These are phyloP conservation scores for Amborella trichopoda DNA, from an alignment of 164 flowering plant genomes.

Conservation along the genomic window DNA sequence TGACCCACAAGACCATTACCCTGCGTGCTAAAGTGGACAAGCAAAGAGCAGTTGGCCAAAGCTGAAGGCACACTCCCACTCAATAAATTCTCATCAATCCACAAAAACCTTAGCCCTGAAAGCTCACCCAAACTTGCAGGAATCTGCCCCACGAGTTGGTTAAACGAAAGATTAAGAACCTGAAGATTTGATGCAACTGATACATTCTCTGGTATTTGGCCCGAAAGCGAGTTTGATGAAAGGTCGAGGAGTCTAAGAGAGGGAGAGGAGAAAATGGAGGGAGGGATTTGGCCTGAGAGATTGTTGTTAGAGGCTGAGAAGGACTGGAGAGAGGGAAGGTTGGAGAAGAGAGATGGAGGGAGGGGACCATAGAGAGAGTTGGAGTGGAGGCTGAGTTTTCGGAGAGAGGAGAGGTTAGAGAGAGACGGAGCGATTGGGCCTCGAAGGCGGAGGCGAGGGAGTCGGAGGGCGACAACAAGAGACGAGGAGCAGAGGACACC, in stretches of 20 bases:
- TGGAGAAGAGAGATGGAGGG: slow-evolving; percentile 21
- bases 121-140: slow-evolving; percentile 59
- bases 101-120: slow-evolving; percentile 43
- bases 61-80: slow-evolving; percentile 76
- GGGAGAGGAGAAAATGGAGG: slow-evolving; percentile 17
- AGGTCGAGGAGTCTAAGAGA: slow-evolving; percentile 32
- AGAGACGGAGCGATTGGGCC: slow-evolving; percentile 36
- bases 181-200: slow-evolving; percentile 25
- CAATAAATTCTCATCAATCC: slow-evolving; percentile 54
- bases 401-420: slow-evolving; percentile 23
- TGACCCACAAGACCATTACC: slow-evolving; percentile 49
- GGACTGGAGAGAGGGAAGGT: slow-evolving; percentile 24
- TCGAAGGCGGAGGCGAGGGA: slow-evolving; percentile 39
- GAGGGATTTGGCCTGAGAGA: slow-evolving; percentile 25
- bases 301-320: slow-evolving; percentile 31
- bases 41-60: slow-evolving; percentile 57
- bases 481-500: slow-evolving; percentile 44
- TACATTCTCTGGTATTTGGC: slow-evolving; percentile 36
- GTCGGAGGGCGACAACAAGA: slow-evolving; percentile 50
- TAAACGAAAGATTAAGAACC: slow-evolving; percentile 59
- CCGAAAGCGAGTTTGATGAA: slow-evolving; percentile 55
- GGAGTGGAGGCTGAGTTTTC: slow-evolving; percentile 29
- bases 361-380: slow-evolving; percentile 37
- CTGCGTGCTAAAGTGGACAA: slow-evolving; percentile 56
- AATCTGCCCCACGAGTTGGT: slow-evolving; percentile 45